These are phyloP conservation scores for Mycena sanguinolenta DNA, from an alignment of 768 basidiomycete species.

Conservation along the genomic window DNA sequence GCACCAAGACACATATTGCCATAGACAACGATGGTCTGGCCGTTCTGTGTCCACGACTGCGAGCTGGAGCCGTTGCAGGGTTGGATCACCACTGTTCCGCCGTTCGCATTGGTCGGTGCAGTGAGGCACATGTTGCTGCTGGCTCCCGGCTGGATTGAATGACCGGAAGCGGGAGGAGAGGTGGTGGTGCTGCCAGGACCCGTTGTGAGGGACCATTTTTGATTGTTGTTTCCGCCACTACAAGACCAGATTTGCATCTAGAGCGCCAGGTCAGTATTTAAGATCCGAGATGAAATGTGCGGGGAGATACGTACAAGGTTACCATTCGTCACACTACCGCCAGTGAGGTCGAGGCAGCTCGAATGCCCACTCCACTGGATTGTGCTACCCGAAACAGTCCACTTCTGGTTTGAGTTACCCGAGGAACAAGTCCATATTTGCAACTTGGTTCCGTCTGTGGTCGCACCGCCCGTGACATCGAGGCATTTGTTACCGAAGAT, in stretches of 20 bases:
- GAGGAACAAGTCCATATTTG: conserved; percentile 40
- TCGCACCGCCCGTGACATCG: conserved; percentile 34
- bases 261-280: too few relatives aligned
- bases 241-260: conserved; percentile 30
- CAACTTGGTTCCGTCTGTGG: not conserved
- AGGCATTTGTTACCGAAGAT: conserved; percentile 40
- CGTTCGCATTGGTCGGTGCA: conserved; percentile 19
- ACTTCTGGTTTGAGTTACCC: conserved; percentile 37
- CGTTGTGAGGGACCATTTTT: conserved; percentile 23
- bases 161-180: not conserved
- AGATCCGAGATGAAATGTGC: not conserved
- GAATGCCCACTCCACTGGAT: conserved; percentile 21
- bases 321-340: conserved; percentile 14
- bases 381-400: conserved; percentile 24
- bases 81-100: not conserved
- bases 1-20: not conserved
- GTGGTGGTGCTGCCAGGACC: conserved; percentile 8
- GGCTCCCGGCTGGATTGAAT: conserved; percentile 16
- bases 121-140: conserved; percentile 15
- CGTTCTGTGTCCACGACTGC: not conserved
- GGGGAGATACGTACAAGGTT: conserved; percentile 28
- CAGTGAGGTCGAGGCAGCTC: conserved; percentile 26
- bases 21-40: not conserved
- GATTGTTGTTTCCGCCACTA: conserved; percentile 18
- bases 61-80: not conserved